These are phyloP conservation scores for Hammondia hammondi DNA, from an alignment of 169 alveolate genomes.

Conservation along the genomic window DNA sequence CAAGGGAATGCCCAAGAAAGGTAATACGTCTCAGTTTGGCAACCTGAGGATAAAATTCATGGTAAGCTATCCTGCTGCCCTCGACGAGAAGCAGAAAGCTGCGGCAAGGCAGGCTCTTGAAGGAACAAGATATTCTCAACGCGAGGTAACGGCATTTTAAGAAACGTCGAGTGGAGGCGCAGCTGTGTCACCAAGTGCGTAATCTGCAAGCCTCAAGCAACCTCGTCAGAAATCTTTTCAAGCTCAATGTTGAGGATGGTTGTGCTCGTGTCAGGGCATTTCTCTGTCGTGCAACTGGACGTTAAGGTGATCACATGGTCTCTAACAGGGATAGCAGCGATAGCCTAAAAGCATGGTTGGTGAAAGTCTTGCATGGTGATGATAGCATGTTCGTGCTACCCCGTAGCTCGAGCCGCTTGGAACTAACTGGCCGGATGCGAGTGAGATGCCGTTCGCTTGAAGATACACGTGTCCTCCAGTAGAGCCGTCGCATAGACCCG, in stretches of 20 bases:
- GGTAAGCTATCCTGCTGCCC: conserved; percentile 72
- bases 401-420: neutral
- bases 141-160: neutral
- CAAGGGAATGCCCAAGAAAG: conserved; percentile 78
- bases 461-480: neutral
- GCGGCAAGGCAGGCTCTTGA: conserved; percentile 74
- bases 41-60: conserved; percentile 67
- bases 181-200: neutral
- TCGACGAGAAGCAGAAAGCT: conserved; percentile 73
- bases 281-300: neutral
- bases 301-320: neutral
- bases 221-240: neutral
- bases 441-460: conserved; percentile 1
- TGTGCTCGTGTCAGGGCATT: neutral
- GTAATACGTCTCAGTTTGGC: conserved; percentile 66
- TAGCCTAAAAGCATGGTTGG: neutral
- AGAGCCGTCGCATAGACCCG: conserved; percentile 4
- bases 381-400: neutral
- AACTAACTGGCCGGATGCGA: neutral
- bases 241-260: neutral
- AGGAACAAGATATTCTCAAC: neutral
- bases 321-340: neutral
- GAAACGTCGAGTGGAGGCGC: neutral
- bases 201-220: neutral
- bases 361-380: neutral